A percentile compares a stretch with the other conserved stretches of the same genome.
phyloP scores from a whole-genome alignment of 805 yeast species.

The Starmerella floricola region DNA sequence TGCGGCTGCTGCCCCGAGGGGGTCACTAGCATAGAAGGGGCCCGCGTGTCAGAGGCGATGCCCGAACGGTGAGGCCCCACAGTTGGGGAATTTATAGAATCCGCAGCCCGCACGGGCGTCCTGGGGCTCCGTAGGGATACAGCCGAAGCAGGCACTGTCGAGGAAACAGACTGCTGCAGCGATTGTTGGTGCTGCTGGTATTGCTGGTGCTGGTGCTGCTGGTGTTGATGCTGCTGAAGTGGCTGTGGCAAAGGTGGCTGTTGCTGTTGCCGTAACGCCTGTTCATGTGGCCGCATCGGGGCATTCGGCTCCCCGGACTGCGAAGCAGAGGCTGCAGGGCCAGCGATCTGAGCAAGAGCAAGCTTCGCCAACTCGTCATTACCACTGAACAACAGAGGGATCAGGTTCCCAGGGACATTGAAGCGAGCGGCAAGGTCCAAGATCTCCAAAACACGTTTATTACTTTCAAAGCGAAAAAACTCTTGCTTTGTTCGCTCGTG shows the following conservation, averaged over 20 bases:
- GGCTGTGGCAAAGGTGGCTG: constrained; percentile 15
- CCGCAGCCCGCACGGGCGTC: constrained; percentile 2
- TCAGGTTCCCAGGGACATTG: constrained; percentile 51
- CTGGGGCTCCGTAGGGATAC: constrained; percentile 1
- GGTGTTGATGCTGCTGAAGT: constrained; percentile 7
- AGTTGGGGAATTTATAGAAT: not conserved
- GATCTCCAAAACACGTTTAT: constrained; percentile 48
- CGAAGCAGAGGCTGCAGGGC: too few relatives aligned
- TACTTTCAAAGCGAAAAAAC: constrained; percentile 51
- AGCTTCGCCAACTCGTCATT: constrained; percentile 7
- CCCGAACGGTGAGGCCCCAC: not conserved
- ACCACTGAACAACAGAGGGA: constrained; percentile 28
- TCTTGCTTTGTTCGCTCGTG: constrained; percentile 79
- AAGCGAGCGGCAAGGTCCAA: constrained; percentile 47
- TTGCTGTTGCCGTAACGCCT: constrained; percentile 20
- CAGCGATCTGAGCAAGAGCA: not conserved
- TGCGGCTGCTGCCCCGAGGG: not conserved
- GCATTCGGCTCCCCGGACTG: too few relatives aligned
- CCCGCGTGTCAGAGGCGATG: too few relatives aligned
- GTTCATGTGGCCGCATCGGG: too few relatives aligned
- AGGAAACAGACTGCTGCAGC: too few relatives aligned
- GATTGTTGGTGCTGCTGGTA: constrained; percentile 7
- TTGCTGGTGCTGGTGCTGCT: constrained; percentile 15
- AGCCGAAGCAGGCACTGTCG: not conserved
- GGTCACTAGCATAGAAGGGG: too few relatives aligned